These are phyloP conservation scores for Chrysopogon serrulatus DNA, from an alignment of 176 grass and related monocot species.

Conservation along the genomic window DNA sequence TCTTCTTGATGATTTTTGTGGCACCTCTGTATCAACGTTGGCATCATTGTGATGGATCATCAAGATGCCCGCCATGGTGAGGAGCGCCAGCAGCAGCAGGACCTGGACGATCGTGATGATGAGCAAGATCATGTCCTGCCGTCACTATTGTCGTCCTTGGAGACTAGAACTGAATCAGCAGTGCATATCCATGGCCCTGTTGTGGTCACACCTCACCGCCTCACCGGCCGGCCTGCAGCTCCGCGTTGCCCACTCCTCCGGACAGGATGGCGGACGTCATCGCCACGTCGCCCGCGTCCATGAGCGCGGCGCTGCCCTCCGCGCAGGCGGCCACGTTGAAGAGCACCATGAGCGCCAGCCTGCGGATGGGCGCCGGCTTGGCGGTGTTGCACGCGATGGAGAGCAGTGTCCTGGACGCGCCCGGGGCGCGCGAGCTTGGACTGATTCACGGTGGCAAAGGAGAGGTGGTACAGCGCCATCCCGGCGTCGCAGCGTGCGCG, in stretches of 20 bases:
- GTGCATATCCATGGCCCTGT: no score
- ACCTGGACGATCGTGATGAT: no score
- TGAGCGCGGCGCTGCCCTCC: conserved; percentile 57
- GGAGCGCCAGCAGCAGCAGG: no score
- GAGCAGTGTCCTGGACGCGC: conserved; percentile 35
- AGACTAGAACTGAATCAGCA: no score
- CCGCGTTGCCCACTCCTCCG: neutral
- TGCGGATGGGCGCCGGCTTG: conserved; percentile 27
- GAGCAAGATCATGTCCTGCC: no score
- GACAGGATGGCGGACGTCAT: conserved; percentile 39
- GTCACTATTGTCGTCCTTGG: no score
- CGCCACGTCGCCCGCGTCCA: conserved; percentile 58
- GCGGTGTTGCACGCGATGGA: conserved; percentile 18
- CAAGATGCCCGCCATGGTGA: no score
- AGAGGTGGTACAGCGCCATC: conserved; percentile 69
- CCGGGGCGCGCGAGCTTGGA: conserved; percentile 51
- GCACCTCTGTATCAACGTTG: no score
- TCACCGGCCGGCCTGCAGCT: no score
- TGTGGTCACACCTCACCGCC: no score
- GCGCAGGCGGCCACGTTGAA: conserved; percentile 60
- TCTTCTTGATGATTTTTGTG: no score
- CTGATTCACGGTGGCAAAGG: conserved; percentile 42
- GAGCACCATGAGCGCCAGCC: conserved; percentile 69
- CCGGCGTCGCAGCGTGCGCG: conserved; percentile 52
- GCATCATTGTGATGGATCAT: no score